Evolutionary conservation across 805 yeast genomes (phyloP).

Genomic region (Saturnispora serradocipensis): DNA sequence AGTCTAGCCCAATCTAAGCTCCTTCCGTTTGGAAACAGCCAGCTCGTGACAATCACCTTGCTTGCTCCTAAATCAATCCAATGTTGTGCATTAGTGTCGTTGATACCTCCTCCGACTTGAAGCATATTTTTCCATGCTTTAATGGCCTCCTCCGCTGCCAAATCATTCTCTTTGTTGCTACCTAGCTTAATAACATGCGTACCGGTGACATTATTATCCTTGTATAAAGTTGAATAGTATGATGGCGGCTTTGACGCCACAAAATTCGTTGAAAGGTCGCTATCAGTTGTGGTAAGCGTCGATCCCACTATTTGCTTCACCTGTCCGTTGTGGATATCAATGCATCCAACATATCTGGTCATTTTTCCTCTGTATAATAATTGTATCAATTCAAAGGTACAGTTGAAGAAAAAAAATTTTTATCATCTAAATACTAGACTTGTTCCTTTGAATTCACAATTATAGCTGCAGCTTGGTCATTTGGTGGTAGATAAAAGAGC

Average conservation of each 20-base stretch:
- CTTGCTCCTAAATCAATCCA: constrained; percentile 78
- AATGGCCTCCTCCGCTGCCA: constrained; percentile 73
- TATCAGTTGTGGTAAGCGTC: constrained; percentile 45
- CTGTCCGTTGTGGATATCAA: constrained; percentile 88
- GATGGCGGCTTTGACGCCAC: constrained; percentile 67
- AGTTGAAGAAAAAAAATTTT: not conserved
- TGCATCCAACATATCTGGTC: constrained; percentile 91
- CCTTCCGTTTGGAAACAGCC: constrained; percentile 66
- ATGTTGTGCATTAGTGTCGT: constrained; percentile 52
- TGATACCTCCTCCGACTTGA: constrained; percentile 94
- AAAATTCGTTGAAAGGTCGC: constrained; percentile 56
- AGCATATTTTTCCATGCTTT: constrained; percentile 60
- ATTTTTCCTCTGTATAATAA: constrained; percentile 27
- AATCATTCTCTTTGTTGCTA: constrained; percentile 61
- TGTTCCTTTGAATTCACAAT: not conserved
- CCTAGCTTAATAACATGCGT: constrained; percentile 95
- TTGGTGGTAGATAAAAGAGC: not conserved
- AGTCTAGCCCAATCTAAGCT: constrained; percentile 45
- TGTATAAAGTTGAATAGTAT: constrained; percentile 66
- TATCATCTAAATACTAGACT: no score
- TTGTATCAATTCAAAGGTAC: not conserved
- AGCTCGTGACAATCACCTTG: constrained; percentile 87
- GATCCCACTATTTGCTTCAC: constrained; percentile 98
- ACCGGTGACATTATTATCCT: constrained; percentile 47
- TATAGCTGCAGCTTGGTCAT: not conserved